phyloP scores from a whole-genome alignment of 1,284 basidiomycete genomes.

The Ustilago sp. region DNA sequence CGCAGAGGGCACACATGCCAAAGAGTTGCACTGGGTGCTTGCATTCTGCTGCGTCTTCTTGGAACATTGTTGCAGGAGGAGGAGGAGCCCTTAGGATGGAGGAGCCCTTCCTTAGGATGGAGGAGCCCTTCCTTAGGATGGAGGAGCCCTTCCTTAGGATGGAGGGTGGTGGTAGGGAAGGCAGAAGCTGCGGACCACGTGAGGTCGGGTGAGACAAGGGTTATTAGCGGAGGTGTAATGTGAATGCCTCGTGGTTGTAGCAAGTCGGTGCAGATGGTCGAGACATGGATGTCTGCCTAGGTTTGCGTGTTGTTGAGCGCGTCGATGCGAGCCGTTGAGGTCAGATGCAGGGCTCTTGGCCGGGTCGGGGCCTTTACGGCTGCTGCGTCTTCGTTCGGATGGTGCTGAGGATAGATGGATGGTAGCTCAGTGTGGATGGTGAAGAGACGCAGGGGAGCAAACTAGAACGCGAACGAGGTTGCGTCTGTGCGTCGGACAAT shows the following conservation, averaged over 20 bases:
- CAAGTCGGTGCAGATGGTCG: slow-evolving; percentile 7
- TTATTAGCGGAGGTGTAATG: slow-evolving; percentile 23
- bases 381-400: background rate
- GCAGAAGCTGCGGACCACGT: too few species aligned
- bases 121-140: too few species aligned
- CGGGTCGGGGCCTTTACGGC: background rate
- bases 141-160: background rate
- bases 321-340: background rate
- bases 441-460: slow-evolving; percentile 17
- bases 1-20: slow-evolving; percentile 92
- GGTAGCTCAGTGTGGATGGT: background rate
- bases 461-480: background rate
- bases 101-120: background rate
- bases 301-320: background rate
- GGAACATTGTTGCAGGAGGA: slow-evolving; percentile 16
- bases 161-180: background rate
- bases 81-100: too few species aligned
- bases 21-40: slow-evolving; percentile 91
- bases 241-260: slow-evolving; percentile 7
- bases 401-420: background rate
- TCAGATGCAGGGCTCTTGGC: too few species aligned
- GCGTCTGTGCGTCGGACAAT: slow-evolving; percentile 29
- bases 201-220: background rate
- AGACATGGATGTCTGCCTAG: slow-evolving; percentile 23
- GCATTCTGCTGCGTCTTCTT: slow-evolving; percentile 72